Percentiles rank a stretch among this genome's conserved stretches.
Conservation (phyloP, 2,329 filamentous ascomycete species). For the Colletotrichum sp. region DNA sequence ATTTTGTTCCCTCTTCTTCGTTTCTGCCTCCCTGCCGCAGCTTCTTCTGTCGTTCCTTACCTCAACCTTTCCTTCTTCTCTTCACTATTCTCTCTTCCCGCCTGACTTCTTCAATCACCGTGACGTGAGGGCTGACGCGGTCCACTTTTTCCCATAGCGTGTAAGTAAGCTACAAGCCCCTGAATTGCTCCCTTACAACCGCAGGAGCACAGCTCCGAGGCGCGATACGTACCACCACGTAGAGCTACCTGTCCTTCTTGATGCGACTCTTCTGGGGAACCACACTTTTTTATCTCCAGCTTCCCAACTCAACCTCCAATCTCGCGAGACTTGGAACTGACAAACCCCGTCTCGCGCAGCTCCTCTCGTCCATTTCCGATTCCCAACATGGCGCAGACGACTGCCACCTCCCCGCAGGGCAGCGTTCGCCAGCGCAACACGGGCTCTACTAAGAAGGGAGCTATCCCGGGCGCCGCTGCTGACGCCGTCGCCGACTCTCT, state of each 20-base stretch:
- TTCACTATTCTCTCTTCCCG: background rate
- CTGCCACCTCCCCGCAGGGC: conserved; percentile 58
- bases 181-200: conserved; percentile 11
- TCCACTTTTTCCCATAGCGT: conserved; percentile 12
- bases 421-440: conserved; percentile 64
- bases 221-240: conserved; percentile 15
- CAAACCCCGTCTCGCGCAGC: conserved; percentile 9
- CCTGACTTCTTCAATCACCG: conserved; percentile 10
- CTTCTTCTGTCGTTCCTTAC: conserved; percentile 16
- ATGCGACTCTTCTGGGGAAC: background rate
- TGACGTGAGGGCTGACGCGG: conserved; percentile 9
- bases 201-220: background rate
- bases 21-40: background rate
- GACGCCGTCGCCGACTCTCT: conserved; percentile 59
- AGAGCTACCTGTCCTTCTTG: conserved; percentile 22
- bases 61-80: conserved; percentile 12
- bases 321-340: conserved; percentile 6
- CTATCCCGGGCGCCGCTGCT: conserved; percentile 37
- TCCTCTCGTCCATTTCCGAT: conserved; percentile 10
- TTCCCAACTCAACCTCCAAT: background rate
- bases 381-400: conserved; percentile 43
- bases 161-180: conserved; percentile 18
- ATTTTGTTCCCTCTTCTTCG: background rate
- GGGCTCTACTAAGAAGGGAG: conserved; percentile 52
- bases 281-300: background rate